Conservation (phyloP, 805 yeast genomes). For the Diddensiella caesifluorescens region DNA sequence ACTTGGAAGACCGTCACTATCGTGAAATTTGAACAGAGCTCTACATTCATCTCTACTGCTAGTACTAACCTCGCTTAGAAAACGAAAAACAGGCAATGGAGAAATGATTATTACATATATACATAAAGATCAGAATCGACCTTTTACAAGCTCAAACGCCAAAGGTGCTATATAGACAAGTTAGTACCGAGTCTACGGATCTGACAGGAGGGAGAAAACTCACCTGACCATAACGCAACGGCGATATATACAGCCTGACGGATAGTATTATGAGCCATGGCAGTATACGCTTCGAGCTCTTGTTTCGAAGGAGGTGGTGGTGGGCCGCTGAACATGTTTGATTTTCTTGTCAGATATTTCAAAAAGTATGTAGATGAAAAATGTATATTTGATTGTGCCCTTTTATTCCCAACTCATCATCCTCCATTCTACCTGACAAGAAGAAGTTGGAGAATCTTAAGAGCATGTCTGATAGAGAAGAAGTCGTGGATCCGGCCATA, state of each 20-base stretch:
- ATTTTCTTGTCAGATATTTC: background rate
- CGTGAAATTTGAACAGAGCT: no score
- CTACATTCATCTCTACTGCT: no score
- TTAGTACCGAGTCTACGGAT: background rate
- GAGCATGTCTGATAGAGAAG: slow-evolving; percentile 2
- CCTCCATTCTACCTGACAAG: no score
- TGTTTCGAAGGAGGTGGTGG: slow-evolving; percentile 37
- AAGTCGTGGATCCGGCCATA: background rate
- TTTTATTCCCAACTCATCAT: no score
- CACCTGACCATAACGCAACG: slow-evolving; percentile 37
- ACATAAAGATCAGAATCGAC: slow-evolving; percentile 29
- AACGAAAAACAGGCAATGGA: no score
- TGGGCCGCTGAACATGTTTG: slow-evolving; percentile 34
- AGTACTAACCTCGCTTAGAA: no score
- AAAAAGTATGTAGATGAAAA: background rate
- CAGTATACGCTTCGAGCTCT: slow-evolving; percentile 31
- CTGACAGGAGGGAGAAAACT: slow-evolving; percentile 9
- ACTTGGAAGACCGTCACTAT: no score
- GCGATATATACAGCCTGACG: slow-evolving; percentile 31
- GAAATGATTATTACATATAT: background rate
- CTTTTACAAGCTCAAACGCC: slow-evolving; percentile 35
- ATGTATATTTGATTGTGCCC: no score
- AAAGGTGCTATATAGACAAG: slow-evolving; percentile 33
- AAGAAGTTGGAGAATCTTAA: slow-evolving; percentile 3
- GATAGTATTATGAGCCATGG: slow-evolving; percentile 29